A percentile compares a stretch with the other conserved stretches of the same genome.
phyloP scores from a whole-genome alignment of 164 flowering plant species.

The Echeveria elegans region DNA sequence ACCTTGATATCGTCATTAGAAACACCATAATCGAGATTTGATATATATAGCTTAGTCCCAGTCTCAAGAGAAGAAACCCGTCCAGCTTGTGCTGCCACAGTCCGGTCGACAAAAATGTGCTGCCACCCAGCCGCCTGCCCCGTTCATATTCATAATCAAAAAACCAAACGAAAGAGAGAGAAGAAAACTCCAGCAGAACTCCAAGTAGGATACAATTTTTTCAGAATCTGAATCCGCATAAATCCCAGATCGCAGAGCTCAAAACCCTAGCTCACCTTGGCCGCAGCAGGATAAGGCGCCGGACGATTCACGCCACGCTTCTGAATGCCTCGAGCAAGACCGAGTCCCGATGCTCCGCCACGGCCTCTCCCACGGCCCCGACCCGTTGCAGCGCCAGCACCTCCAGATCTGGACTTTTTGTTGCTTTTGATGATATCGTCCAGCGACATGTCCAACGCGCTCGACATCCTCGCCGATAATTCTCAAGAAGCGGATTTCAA shows the following conservation, averaged over 20 bases:
- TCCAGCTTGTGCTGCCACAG: conserved; percentile 31
- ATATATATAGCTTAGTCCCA: conserved; percentile 66
- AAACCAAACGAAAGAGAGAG: background rate
- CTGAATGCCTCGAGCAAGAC: conserved; percentile 17
- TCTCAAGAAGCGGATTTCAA: too few species aligned
- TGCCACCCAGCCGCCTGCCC: too few species aligned
- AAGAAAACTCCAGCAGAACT: too few species aligned
- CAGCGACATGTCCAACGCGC: conserved; percentile 28
- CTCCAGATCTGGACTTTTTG: conserved; percentile 12
- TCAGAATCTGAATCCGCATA: too few species aligned
- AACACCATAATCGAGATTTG: conserved; percentile 81
- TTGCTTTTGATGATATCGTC: conserved; percentile 24
- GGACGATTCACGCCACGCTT: conserved; percentile 14
- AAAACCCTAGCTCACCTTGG: conserved; percentile 12
- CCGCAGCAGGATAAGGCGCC: conserved; percentile 17
- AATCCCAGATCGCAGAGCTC: background rate
- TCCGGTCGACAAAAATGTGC: conserved; percentile 58
- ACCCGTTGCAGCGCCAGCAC: conserved; percentile 2
- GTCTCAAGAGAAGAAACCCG: conserved; percentile 57
- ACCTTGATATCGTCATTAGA: conserved; percentile 91
- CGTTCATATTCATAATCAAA: too few species aligned
- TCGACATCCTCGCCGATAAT: conserved; percentile 15
- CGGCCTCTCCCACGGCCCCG: conserved; percentile 12
- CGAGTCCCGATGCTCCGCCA: conserved; percentile 9
- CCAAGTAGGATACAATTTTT: background rate